Conservation (phyloP, 2,329 filamentous ascomycete species). For the Geosmithia morbida region DNA sequence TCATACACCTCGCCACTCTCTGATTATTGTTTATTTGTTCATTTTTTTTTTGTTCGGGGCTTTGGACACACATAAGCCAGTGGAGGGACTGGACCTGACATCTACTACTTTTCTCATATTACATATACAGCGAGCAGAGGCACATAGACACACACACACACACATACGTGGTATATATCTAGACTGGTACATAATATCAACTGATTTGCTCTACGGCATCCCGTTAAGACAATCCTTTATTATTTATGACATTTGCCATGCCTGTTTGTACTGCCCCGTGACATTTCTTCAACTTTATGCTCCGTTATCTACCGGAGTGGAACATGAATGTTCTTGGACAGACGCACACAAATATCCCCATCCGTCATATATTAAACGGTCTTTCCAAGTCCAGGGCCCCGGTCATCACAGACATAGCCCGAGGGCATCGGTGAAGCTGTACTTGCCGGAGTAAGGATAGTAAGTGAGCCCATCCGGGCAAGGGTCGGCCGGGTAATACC, state of each 20-base stretch:
- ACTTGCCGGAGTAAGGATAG: background rate
- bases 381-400: too few relatives aligned
- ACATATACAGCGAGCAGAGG: background rate
- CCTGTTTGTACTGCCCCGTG: background rate
- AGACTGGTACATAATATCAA: background rate
- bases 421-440: background rate
- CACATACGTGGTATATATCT: background rate
- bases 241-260: background rate
- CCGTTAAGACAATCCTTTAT: background rate
- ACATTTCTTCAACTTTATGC: background rate
- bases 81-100: background rate
- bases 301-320: background rate
- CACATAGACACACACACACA: background rate
- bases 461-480: conserved; percentile 3
- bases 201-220: background rate
- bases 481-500: background rate
- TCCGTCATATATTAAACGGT: background rate
- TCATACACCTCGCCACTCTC: background rate
- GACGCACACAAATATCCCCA: too few relatives aligned
- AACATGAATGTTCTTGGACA: background rate
- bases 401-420: background rate
- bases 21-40: background rate
- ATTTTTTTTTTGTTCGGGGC: background rate
- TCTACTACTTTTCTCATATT: background rate
- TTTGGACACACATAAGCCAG: background rate